These are phyloP conservation scores for Coemansia sp. DNA, from an alignment of 192 early-diverging fungal species.

Conservation along the genomic window DNA sequence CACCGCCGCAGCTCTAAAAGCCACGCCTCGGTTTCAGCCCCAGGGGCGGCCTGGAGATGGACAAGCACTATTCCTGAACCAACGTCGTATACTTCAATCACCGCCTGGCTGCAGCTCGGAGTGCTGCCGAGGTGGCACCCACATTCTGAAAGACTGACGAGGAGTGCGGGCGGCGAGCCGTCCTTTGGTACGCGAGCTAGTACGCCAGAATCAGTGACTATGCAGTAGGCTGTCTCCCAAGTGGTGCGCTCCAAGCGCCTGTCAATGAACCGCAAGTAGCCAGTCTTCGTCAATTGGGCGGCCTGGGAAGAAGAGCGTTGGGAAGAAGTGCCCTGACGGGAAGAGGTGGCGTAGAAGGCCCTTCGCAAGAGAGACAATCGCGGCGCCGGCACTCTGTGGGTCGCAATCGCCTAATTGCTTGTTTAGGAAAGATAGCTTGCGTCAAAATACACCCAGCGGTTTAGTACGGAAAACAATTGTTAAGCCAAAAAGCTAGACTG, in stretches of 20 bases:
- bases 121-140: neutral
- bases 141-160: neutral
- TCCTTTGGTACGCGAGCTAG: slow-evolving; percentile 1
- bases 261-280: slow-evolving; percentile 40
- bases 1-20: slow-evolving; percentile 31
- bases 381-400: slow-evolving; percentile 6
- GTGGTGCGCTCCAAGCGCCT: slow-evolving; percentile 11
- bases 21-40: slow-evolving; percentile 35
- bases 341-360: slow-evolving; percentile 1
- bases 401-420: slow-evolving; percentile 10
- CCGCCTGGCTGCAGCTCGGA: neutral
- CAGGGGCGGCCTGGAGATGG: slow-evolving; percentile 26
- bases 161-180: neutral
- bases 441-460: too few species aligned
- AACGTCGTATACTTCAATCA: slow-evolving; percentile 23
- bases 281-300: slow-evolving; percentile 11
- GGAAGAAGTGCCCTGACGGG: neutral
- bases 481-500: too few species aligned
- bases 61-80: slow-evolving; percentile 10
- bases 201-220: slow-evolving; percentile 18
- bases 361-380: slow-evolving; percentile 1
- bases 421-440: neutral
- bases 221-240: slow-evolving; percentile 10
- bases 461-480: too few species aligned
- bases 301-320: neutral